Percentiles rank a stretch among this genome's conserved stretches.
These are phyloP conservation scores for Aspergillus novofumigatus DNA, from an alignment of 2,329 filamentous ascomycete species.

Conservation along the genomic window DNA sequence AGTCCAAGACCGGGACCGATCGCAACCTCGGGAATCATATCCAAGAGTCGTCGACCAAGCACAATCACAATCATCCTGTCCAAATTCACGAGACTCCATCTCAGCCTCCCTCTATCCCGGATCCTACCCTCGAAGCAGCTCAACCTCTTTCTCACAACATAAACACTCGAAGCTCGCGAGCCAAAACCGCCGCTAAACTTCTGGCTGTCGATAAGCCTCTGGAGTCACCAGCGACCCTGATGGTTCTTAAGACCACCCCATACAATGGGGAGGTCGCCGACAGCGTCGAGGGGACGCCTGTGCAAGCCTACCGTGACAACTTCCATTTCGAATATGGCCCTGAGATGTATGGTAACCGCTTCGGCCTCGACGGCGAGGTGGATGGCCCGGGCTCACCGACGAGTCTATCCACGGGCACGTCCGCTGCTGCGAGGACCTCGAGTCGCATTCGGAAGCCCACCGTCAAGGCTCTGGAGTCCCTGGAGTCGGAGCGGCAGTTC, in stretches of 20 bases:
- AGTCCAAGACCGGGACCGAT: background rate
- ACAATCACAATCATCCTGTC: background rate
- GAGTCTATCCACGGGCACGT: constrained; percentile 15
- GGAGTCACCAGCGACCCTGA: constrained; percentile 2
- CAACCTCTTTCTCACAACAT: background rate
- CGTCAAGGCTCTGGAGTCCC: constrained; percentile 16
- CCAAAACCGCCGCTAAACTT: constrained; percentile 3
- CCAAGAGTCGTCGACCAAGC: too few relatives aligned
- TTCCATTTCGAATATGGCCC: constrained; percentile 19
- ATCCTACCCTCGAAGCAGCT: background rate
- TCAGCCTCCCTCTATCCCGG: background rate
- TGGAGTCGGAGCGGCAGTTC: constrained; percentile 16
- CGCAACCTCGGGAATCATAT: too few relatives aligned
- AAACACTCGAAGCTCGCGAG: background rate
- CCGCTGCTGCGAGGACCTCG: constrained; percentile 13
- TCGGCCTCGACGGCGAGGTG: constrained; percentile 17
- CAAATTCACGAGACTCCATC: background rate
- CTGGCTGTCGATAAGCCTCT: constrained; percentile 5
- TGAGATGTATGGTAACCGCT: constrained; percentile 19
- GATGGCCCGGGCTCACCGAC: constrained; percentile 18
- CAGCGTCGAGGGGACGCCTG: constrained; percentile 7
- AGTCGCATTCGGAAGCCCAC: constrained; percentile 20
- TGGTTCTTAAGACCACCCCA: background rate
- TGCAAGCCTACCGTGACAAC: constrained; percentile 10
- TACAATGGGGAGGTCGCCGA: constrained; percentile 9